A percentile compares a stretch with the other conserved stretches of the same genome.
Conservation (phyloP, 129 eudicot genomes). For the Logfia minima region DNA sequence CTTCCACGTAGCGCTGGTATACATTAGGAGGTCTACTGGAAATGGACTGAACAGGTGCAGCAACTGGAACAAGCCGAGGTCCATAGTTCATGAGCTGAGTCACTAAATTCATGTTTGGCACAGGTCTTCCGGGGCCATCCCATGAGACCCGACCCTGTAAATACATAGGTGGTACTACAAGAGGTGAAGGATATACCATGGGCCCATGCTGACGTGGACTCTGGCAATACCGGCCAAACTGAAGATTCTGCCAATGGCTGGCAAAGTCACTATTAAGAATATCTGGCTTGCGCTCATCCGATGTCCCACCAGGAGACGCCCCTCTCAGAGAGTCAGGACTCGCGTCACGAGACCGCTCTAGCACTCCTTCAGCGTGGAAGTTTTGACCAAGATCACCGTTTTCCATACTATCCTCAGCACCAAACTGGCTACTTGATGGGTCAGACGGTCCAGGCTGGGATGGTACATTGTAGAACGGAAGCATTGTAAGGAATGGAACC, state of each 20-base stretch:
- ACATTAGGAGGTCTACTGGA: slow-evolving; percentile 61
- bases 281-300: slow-evolving; percentile 53
- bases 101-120: slow-evolving; percentile 54
- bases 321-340: slow-evolving; percentile 29
- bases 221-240: slow-evolving; percentile 79
- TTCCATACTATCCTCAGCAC: slow-evolving; percentile 47
- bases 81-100: slow-evolving; percentile 76
- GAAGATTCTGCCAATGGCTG: slow-evolving; percentile 91
- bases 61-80: slow-evolving; percentile 62
- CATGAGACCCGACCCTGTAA: slow-evolving; percentile 82
- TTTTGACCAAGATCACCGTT: slow-evolving; percentile 48
- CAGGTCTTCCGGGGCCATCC: slow-evolving; percentile 86
- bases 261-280: slow-evolving; percentile 83
- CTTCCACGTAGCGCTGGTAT: slow-evolving; percentile 70
- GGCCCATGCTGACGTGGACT: slow-evolving; percentile 56
- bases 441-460: slow-evolving; percentile 56
- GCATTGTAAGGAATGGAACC: slow-evolving; percentile 88
- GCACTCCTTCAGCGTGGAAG: slow-evolving; percentile 31
- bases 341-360: slow-evolving; percentile 43
- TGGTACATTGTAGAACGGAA: slow-evolving; percentile 54
- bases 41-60: slow-evolving; percentile 60
- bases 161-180: slow-evolving; percentile 73
- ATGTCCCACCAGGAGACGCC: slow-evolving; percentile 34
- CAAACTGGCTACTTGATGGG: slow-evolving; percentile 49
- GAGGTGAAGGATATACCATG: slow-evolving; percentile 60